Percentiles rank a stretch among this genome's conserved stretches.
Conservation (phyloP, 352 stramenopile species). For the Phytophthora litchii region DNA sequence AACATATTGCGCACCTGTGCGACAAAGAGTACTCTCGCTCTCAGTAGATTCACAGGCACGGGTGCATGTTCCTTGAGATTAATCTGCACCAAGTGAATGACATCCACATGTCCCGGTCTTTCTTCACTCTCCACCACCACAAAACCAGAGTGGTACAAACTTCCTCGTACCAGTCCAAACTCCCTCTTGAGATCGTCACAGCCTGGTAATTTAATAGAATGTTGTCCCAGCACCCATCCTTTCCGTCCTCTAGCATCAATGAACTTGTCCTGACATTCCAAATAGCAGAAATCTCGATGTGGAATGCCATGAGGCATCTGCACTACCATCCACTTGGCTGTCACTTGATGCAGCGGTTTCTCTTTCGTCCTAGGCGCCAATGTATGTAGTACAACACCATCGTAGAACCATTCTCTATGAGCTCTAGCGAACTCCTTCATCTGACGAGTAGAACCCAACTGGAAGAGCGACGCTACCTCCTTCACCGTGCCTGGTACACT, state of each 20-base stretch:
- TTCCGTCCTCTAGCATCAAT: slow-evolving; percentile 56
- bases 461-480: slow-evolving; percentile 77
- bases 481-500: slow-evolving; percentile 70
- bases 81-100: slow-evolving; percentile 84
- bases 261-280: slow-evolving; percentile 89
- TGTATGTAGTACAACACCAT: slow-evolving; percentile 75
- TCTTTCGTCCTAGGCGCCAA: slow-evolving; percentile 68
- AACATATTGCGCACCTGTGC: slow-evolving; percentile 69
- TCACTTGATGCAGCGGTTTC: slow-evolving; percentile 84
- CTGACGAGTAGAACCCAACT: slow-evolving; percentile 58
- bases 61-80: slow-evolving; percentile 79
- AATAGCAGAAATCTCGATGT: slow-evolving; percentile 85
- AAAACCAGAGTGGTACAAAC: slow-evolving; percentile 85
- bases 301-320: slow-evolving; percentile 60
- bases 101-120: slow-evolving; percentile 69
- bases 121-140: slow-evolving; percentile 86
- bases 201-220: slow-evolving; percentile 64
- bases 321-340: slow-evolving; percentile 81
- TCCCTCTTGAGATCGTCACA: slow-evolving; percentile 77
- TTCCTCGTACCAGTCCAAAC: slow-evolving; percentile 78
- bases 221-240: slow-evolving; percentile 58
- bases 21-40: slow-evolving; percentile 52
- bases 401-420: slow-evolving; percentile 73
- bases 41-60: slow-evolving; percentile 51
- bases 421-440: slow-evolving; percentile 75